phyloP scores from a whole-genome alignment of 2,329 filamentous ascomycete species.

The Trichoderma semiorbis region DNA sequence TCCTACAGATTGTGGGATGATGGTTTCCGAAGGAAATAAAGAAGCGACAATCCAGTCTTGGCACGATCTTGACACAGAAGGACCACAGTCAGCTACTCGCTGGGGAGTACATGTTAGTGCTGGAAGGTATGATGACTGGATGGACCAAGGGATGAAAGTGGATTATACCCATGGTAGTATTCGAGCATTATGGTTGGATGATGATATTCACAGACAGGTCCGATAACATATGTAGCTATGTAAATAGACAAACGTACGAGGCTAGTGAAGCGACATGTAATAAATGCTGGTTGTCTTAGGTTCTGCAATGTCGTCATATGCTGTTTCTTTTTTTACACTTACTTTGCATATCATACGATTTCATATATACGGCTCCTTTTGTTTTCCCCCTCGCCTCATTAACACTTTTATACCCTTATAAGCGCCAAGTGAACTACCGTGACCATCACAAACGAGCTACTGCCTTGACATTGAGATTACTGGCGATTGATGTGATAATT shows the following conservation, averaged over 20 bases:
- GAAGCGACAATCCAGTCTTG: background rate
- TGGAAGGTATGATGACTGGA: background rate
- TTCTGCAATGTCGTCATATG: background rate
- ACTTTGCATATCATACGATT: background rate
- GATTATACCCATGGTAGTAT: background rate
- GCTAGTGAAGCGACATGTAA: background rate
- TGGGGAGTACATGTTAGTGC: background rate
- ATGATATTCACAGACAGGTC: background rate
- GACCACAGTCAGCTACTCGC: background rate
- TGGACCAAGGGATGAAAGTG: too few species aligned
- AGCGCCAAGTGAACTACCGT: background rate
- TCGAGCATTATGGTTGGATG: background rate
- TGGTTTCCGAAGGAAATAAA: background rate
- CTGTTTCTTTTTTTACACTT: background rate
- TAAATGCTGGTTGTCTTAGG: fast-evolving
- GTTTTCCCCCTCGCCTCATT: background rate
- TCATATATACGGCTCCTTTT: background rate
- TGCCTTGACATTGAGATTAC: too few species aligned
- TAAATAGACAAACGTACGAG: background rate
- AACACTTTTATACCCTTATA: background rate
- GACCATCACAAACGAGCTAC: fast-evolving
- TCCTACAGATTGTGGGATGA: background rate
- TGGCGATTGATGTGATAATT: background rate
- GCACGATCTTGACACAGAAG: background rate
- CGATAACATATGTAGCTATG: background rate